These are phyloP conservation scores for Pyricularia pennisetigena DNA, from an alignment of 2,329 filamentous ascomycete genomes.

Conservation along the genomic window DNA sequence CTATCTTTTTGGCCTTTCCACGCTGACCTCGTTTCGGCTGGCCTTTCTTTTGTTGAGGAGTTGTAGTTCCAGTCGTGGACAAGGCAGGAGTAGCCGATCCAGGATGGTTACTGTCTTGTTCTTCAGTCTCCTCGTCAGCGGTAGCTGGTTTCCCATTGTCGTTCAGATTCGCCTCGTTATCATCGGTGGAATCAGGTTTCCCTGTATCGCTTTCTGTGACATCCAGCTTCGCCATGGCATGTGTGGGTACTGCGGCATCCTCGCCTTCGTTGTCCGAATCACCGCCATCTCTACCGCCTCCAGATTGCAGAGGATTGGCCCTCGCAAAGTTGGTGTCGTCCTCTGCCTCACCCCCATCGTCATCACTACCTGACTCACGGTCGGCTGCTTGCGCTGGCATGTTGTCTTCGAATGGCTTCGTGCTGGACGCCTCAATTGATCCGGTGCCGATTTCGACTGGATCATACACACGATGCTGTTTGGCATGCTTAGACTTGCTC, in stretches of 20 bases:
- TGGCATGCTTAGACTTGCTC: constrained; percentile 71
- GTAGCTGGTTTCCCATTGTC: not conserved
- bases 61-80: constrained; percentile 11
- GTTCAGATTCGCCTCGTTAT: not conserved
- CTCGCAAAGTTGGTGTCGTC: constrained; percentile 20
- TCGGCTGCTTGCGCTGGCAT: constrained; percentile 14
- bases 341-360: constrained; percentile 8
- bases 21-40: constrained; percentile 63
- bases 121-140: constrained; percentile 7
- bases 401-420: constrained; percentile 9
- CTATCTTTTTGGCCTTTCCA: constrained; percentile 77
- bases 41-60: constrained; percentile 31
- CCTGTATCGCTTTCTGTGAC: not conserved
- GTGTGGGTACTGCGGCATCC: constrained; percentile 9
- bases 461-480: constrained; percentile 44
- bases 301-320: constrained; percentile 25
- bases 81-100: constrained; percentile 8
- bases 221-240: constrained; percentile 14
- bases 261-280: constrained; percentile 12
- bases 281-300: constrained; percentile 9
- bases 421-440: constrained; percentile 7
- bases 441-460: constrained; percentile 7
- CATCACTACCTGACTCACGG: constrained; percentile 9
- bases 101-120: constrained; percentile 14
- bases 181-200: not conserved